Evolutionary conservation across 2,329 filamentous ascomycete species (phyloP).

Genomic region (Atkinsonella hypoxylon): DNA sequence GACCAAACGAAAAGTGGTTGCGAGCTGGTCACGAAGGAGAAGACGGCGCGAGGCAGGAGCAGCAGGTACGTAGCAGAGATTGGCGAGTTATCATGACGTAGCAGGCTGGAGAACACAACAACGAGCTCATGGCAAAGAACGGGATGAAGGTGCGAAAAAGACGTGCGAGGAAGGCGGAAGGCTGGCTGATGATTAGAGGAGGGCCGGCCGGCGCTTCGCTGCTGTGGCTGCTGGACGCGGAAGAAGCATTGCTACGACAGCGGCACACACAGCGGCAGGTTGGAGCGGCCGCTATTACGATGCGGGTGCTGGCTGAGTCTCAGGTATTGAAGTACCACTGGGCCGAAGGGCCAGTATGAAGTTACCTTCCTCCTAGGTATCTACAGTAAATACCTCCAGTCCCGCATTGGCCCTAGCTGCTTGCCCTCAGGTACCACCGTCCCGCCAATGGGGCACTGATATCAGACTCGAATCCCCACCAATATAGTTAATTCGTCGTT

Average conservation of each 20-base stretch:
- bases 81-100: slow-evolving; percentile 11
- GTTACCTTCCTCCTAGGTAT: too few relatives aligned
- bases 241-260: slow-evolving; percentile 1
- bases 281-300: not conserved
- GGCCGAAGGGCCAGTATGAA: too few relatives aligned
- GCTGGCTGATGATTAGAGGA: slow-evolving; percentile 2
- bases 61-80: slow-evolving; percentile 2
- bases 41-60: slow-evolving; percentile 4
- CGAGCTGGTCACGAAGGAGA: slow-evolving; percentile 9
- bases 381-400: too few relatives aligned
- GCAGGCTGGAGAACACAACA: slow-evolving; percentile 3
- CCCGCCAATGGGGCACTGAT: too few relatives aligned
- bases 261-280: not conserved
- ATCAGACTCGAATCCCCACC: not conserved
- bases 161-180: not conserved
- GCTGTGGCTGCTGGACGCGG: slow-evolving; percentile 4
- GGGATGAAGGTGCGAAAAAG: slow-evolving; percentile 3
- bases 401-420: too few relatives aligned
- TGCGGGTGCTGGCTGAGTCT: not conserved
- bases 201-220: slow-evolving; percentile 4
- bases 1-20: slow-evolving; percentile 2
- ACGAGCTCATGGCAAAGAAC: slow-evolving; percentile 7
- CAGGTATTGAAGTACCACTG: not conserved
- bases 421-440: too few relatives aligned
- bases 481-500: too few relatives aligned